These are phyloP conservation scores for Rosa hybrid DNA, from an alignment of 331 rosid species.

Conservation along the genomic window DNA sequence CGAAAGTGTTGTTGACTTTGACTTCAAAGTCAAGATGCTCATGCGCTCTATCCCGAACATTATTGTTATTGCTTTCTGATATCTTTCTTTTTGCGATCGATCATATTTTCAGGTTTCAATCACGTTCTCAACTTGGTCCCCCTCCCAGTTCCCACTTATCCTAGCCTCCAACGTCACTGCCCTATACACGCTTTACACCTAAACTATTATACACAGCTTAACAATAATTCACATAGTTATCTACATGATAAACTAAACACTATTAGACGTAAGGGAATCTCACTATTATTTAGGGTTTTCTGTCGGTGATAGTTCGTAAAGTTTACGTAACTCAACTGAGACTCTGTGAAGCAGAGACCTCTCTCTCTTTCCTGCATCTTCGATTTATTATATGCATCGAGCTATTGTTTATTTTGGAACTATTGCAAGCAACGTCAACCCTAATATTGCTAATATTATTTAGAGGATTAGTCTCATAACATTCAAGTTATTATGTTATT, in stretches of 20 bases:
- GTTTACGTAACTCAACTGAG: neutral
- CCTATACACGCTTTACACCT: neutral
- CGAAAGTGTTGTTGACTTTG: slow-evolving; percentile 17
- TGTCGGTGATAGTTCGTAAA: neutral
- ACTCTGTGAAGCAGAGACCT: neutral
- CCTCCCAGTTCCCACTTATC: neutral
- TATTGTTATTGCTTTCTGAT: neutral
- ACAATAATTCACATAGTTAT: neutral
- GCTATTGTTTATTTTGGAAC: neutral
- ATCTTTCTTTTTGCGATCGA: neutral
- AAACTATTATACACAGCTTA: neutral
- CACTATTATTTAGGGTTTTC: neutral
- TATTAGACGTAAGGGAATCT: neutral
- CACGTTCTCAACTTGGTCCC: slow-evolving; percentile 18
- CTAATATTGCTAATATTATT: neutral
- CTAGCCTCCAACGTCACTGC: neutral
- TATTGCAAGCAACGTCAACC: slow-evolving; percentile 4
- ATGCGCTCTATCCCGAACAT: neutral
- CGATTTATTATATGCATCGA: neutral
- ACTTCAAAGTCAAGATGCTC: neutral
- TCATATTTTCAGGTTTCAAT: neutral
- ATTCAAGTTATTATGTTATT: neutral
- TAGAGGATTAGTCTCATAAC: neutral
- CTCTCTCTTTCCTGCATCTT: neutral
- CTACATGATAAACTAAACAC: neutral